phyloP scores from a whole-genome alignment of 2,329 filamentous ascomycete species.

The Sporothrix brunneoviolacea region DNA sequence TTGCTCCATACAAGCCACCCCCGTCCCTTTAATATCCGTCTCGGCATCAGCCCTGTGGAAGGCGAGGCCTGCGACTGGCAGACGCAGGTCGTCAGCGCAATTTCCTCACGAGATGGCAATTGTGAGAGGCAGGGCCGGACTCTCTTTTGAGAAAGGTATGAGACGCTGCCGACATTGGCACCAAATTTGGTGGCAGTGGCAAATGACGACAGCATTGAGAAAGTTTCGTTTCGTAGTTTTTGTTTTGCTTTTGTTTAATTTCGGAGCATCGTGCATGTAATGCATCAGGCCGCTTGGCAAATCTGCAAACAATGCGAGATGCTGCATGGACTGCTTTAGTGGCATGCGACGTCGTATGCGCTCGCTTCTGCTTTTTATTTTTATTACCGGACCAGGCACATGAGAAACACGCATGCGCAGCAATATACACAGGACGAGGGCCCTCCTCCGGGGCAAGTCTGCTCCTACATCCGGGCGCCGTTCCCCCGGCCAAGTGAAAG shows the following conservation, averaged over 20 bases:
- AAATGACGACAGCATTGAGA: too few species aligned
- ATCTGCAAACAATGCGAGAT: slow-evolving; percentile 5
- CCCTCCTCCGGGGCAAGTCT: not conserved
- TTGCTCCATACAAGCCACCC: not conserved
- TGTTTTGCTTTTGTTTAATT: not conserved
- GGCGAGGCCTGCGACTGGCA: slow-evolving; percentile 1
- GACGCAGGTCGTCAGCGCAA: not conserved
- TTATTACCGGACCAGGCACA: too few species aligned
- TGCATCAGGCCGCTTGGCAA: not conserved
- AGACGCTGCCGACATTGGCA: too few species aligned
- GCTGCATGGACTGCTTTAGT: slow-evolving; percentile 5
- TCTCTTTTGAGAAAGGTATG: too few species aligned
- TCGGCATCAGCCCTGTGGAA: slow-evolving; percentile 2
- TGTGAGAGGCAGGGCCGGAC: too few species aligned
- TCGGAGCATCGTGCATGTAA: not conserved
- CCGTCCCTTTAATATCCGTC: not conserved
- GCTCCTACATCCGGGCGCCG: not conserved
- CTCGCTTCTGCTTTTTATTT: not conserved
- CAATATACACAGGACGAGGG: not conserved
- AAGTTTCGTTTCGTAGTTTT: too few species aligned
- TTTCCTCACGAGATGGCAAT: slow-evolving; percentile 6
- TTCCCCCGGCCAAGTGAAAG: not conserved
- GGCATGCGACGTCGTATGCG: slow-evolving; percentile 3
- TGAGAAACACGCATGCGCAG: too few species aligned
- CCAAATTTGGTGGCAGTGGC: too few species aligned